Base-by-base conservation (phyloP, 345 rosid genomes). In the Ceriops decandra region DNA sequence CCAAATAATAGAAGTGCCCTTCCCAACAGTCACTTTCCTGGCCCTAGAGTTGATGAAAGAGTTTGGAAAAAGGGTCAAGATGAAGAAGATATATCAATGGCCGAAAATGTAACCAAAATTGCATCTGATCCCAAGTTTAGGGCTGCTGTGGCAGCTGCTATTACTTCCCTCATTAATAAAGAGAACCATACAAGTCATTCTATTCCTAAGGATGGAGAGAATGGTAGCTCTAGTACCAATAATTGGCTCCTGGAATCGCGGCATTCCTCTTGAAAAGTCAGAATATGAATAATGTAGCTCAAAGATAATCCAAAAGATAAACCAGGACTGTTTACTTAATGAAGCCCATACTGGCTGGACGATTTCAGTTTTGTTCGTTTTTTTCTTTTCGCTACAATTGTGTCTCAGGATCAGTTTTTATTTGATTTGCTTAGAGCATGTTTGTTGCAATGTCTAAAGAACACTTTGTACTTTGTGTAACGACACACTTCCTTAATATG, bases 51-150 rank as follows among this genome's bases (percentile, higher is more conserved):
- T 27, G 62, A 56, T 7, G 62, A 68, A 47, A 63, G n/a, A n/a
- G 64, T 22, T 58, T 61, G 68, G 57, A 69, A 9, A 4, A n/a
- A 38, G 24, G 63, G 16, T 6, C 49, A 42, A 42, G 58, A 28
- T 3, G 70, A 27, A 10, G 68, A 72, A 2, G 61, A 72, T 0
- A 26, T 57, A 33, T 53, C 60, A 5, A 3, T 77, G 38, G 78
- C 70, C 13, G 79, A 67, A 22, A 81, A 72, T 28, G 79, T 77
- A 6, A 80, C 65, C 16, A 68, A 82, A 27, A 77, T 81, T n/a
- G 82, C 86, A 31, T 78, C 82, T 17, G 86, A 87, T 79, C 87
- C 85, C 11, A 80, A 85, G 66, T 87, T 84, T 75, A 83, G 82
- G 81, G 81, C 74, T 67, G 84, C 88, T 32, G 85, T 80, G 35